These are phyloP conservation scores for Penicillium coprophilum DNA, from an alignment of 495 filamentous ascomycete species.

Conservation along the genomic window DNA sequence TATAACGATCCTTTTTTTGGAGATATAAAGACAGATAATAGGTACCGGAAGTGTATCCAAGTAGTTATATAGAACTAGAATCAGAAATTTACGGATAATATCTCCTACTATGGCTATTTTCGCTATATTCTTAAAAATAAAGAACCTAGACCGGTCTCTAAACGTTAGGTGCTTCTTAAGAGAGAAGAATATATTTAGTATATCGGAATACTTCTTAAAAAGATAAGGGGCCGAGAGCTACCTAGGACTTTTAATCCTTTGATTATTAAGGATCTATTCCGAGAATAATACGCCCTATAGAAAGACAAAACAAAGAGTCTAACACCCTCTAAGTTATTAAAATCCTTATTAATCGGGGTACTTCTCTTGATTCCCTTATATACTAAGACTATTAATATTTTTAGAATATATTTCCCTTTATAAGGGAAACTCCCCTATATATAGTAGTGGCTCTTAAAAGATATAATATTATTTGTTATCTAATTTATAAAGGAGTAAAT, in stretches of 20 bases:
- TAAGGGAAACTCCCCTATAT: too few species aligned
- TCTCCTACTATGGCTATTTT: conserved; percentile 47
- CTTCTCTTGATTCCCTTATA: too few species aligned
- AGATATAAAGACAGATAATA: conserved; percentile 34
- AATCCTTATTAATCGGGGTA: too few species aligned
- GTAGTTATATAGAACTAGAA: conserved; percentile 60
- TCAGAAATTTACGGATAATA: conserved; percentile 48
- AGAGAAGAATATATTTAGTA: conserved; percentile 40
- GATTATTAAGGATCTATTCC: conserved; percentile 51
- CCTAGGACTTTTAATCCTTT: conserved; percentile 53
- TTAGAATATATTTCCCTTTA: too few species aligned
- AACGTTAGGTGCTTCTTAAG: conserved; percentile 24
- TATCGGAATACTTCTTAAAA: conserved; percentile 39
- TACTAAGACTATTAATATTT: too few species aligned
- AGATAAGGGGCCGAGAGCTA: conserved; percentile 46
- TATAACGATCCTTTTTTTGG: conserved; percentile 60
- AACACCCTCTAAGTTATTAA: too few species aligned
- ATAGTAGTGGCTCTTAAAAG: too few species aligned
- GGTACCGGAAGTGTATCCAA: conserved; percentile 55
- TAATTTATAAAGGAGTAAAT: too few species aligned
- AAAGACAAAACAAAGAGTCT: conserved; percentile 41
- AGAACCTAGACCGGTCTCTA: conserved; percentile 6
- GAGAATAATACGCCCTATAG: conserved; percentile 50
- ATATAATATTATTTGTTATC: too few species aligned
- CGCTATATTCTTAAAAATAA: conserved; percentile 16